Percentiles rank a stretch among this genome's conserved stretches.
Conservation (phyloP, 495 filamentous ascomycete genomes). For the Rhypophila decipiens region DNA sequence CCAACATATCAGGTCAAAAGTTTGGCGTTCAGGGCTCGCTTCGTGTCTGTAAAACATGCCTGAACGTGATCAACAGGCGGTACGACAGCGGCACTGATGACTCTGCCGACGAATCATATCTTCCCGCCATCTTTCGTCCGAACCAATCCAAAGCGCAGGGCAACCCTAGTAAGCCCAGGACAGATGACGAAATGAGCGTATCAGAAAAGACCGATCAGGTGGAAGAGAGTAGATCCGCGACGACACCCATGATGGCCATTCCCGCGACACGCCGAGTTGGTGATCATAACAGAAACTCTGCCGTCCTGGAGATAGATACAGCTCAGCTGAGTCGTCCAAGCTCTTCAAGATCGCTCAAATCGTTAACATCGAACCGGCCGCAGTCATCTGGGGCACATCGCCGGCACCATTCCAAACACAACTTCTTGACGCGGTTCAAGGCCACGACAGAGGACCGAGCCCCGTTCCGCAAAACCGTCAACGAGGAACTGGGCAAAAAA, state of each 20-base stretch:
- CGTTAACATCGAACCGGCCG: conserved; percentile 57
- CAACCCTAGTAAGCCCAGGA: conserved; percentile 18
- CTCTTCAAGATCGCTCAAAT: conserved; percentile 89
- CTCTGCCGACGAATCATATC: conserved; percentile 62
- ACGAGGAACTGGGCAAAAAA: conserved; percentile 54
- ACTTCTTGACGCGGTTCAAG: conserved; percentile 58
- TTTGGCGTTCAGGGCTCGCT: conserved; percentile 86
- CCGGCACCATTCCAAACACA: conserved; percentile 80
- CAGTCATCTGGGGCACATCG: conserved; percentile 76
- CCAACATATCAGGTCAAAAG: conserved; percentile 71
- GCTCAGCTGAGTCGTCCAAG: conserved; percentile 66
- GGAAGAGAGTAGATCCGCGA: conserved; percentile 37
- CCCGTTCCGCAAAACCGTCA: conserved; percentile 76
- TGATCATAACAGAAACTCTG: conserved; percentile 75
- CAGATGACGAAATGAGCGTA: conserved; percentile 32
- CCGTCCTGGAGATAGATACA: conserved; percentile 79
- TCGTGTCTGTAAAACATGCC: conserved; percentile 91
- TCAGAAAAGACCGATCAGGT: conserved; percentile 37
- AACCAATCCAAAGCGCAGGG: conserved; percentile 32
- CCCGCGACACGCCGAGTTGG: conserved; percentile 79
- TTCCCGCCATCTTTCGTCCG: conserved; percentile 49
- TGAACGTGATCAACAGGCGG: conserved; percentile 82
- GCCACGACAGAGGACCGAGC: conserved; percentile 58
- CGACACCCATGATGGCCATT: conserved; percentile 73
- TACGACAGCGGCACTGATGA: conserved; percentile 83